A percentile compares a stretch with the other conserved stretches of the same genome.
Evolutionary conservation across 1,139 yeast genomes (phyloP).

Genomic region (Taphrina confusa): DNA sequence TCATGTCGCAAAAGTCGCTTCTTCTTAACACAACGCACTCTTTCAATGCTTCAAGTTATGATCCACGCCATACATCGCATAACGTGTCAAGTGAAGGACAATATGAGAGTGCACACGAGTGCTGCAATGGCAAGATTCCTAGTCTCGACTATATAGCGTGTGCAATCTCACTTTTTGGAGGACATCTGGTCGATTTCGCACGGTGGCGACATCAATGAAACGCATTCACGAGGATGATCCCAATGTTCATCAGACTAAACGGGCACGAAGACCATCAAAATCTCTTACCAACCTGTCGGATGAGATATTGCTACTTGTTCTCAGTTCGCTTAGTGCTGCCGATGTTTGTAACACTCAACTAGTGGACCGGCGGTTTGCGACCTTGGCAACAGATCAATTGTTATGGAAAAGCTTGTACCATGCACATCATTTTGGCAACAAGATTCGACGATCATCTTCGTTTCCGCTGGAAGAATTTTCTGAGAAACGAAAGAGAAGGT

Average conservation of each 20-base stretch:
- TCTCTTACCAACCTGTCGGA: constrained; percentile 1
- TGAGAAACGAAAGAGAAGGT: neutral
- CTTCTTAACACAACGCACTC: too few species aligned
- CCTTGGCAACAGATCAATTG: constrained; percentile 9
- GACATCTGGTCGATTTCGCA: too few species aligned
- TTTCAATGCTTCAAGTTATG: too few species aligned
- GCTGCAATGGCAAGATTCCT: too few species aligned
- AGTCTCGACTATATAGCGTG: too few species aligned
- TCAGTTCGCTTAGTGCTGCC: constrained; percentile 2
- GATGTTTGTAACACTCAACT: constrained; percentile 6
- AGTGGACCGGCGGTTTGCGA: constrained; percentile 3
- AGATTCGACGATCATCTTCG: neutral
- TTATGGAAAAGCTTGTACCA: constrained; percentile 15
- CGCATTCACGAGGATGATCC: neutral
- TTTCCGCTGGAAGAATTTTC: too few species aligned
- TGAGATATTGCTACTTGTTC: constrained; percentile 11
- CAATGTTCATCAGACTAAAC: neutral
- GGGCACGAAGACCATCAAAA: neutral
- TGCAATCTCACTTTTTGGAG: too few species aligned
- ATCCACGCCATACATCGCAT: too few species aligned
- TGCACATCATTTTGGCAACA: neutral
- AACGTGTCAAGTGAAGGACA: too few species aligned
- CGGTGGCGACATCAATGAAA: too few species aligned
- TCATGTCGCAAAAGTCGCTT: too few species aligned
- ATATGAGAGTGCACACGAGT: too few species aligned